These are phyloP conservation scores for Geosmithia morbida DNA, from an alignment of 2,329 filamentous ascomycete species.

Conservation along the genomic window DNA sequence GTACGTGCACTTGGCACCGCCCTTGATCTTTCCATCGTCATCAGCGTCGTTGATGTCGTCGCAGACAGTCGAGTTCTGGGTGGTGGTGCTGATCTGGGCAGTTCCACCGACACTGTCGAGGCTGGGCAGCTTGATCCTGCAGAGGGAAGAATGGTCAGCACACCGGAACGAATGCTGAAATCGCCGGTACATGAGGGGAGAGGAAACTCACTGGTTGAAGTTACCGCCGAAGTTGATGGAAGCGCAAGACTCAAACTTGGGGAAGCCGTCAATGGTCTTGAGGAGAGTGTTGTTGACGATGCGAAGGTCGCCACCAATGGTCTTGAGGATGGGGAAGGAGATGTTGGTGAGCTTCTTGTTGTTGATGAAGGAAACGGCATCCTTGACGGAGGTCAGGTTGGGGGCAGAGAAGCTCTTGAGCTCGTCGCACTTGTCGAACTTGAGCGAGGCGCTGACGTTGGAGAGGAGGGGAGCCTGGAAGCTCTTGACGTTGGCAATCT, in stretches of 20 bases:
- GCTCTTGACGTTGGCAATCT: constrained; percentile 60
- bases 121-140: constrained; percentile 56
- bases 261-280: constrained; percentile 49
- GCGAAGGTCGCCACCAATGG: constrained; percentile 64
- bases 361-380: constrained; percentile 44
- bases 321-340: constrained; percentile 53
- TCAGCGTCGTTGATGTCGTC: constrained; percentile 31
- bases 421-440: constrained; percentile 65
- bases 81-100: constrained; percentile 55
- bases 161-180: too few relatives aligned
- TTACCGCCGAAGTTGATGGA: constrained; percentile 75
- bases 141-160: too few relatives aligned
- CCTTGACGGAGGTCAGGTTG: constrained; percentile 54
- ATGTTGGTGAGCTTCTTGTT: constrained; percentile 57
- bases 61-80: constrained; percentile 40
- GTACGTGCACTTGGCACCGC: constrained; percentile 32
- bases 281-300: constrained; percentile 85
- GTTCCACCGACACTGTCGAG: constrained; percentile 56
- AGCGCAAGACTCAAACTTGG: constrained; percentile 56
- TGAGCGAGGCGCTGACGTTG: constrained; percentile 63
- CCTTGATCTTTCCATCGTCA: constrained; percentile 24
- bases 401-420: constrained; percentile 46
- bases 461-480: constrained; percentile 61
- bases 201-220: constrained; percentile 56
- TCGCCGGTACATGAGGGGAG: too few relatives aligned